phyloP scores from a whole-genome alignment of 2,329 filamentous ascomycete species.

The Pseudodiploospora longispora region DNA sequence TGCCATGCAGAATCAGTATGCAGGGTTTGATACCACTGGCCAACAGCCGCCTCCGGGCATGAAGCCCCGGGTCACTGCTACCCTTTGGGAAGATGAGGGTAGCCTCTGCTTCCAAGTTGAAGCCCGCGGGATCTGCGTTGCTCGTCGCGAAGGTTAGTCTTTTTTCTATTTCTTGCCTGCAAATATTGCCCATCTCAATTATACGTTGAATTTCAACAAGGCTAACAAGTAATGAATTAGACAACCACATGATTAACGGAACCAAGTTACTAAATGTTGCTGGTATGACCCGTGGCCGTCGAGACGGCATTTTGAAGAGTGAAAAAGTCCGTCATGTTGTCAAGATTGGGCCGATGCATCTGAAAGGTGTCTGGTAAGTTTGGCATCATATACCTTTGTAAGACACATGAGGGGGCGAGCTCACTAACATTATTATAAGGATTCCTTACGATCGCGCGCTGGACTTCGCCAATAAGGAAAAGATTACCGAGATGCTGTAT shows the following conservation, averaged over 20 bases:
- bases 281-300: constrained; percentile 91
- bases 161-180: neutral
- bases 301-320: constrained; percentile 95
- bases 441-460: constrained; percentile 97
- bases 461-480: constrained; percentile 98
- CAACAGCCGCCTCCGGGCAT: constrained; percentile 88
- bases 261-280: constrained; percentile 96
- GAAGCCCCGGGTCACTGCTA: constrained; percentile 94
- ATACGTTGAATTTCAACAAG: too few relatives aligned
- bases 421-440: constrained; percentile 41
- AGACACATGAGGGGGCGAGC: constrained; percentile 9
- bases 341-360: constrained; percentile 97
- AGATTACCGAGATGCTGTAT: constrained; percentile 92
- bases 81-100: constrained; percentile 96
- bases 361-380: constrained; percentile 91
- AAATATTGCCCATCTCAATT: too few relatives aligned
- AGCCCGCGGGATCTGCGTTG: constrained; percentile 91
- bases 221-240: constrained; percentile 33
- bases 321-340: constrained; percentile 96
- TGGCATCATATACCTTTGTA: constrained; percentile 3
- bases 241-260: constrained; percentile 99
- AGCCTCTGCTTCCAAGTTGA: constrained; percentile 97
- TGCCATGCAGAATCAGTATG: constrained; percentile 48
- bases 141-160: constrained; percentile 73
- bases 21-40: constrained; percentile 71